Evolutionary conservation across 805 yeast genomes (phyloP), one percentile per base, ranked within the genome.

Genomic region (Candida wancherniae): DNA sequence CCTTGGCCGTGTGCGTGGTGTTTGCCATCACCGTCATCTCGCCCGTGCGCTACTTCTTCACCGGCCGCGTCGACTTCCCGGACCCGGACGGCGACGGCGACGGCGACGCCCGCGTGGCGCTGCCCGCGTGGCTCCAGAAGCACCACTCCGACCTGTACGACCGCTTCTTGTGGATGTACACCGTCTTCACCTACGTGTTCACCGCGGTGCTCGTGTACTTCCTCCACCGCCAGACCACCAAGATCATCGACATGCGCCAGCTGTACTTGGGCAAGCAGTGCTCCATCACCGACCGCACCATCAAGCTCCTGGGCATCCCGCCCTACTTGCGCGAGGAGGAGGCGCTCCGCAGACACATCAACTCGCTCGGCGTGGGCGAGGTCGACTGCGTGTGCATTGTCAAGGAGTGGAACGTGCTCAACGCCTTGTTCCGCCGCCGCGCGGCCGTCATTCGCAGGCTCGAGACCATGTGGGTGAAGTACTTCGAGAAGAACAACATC

Each of bases 261-360:
- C 61, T 60, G 30, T 82, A 84, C 49, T 63, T 90, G 42, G 97
- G 97, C 0, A 73, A 71, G 40, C 97, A 88, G 53, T 82, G 82
- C 51, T 80, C 95, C 7, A 71, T 90, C 36, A 85, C 97, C 0
- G 97, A 90, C 63, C 70, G 95, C 52, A 92, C 97, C 1, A 80
- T 92, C 23, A 65, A 90, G 36, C 55, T 90, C 9, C 77, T 90
- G 21, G 97, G 97, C 1, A 85, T 90, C 4, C 97, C 97, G 0
- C 80, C 84, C 0, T 77, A 79, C 26, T 60, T 88, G 24, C 68
- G 97, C 30, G 79, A 76, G 34, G 87, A 78, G 44, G 68, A 69
- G n/a, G 76, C 74, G 9, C 58, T 90, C 44, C 78, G 74, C 34
- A 70, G 76, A 21, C 92, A 85, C 48, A 78, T 90, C 15, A 92